phyloP scores from a whole-genome alignment of 1,284 basidiomycete species.

The Ganoderma multipileum region DNA sequence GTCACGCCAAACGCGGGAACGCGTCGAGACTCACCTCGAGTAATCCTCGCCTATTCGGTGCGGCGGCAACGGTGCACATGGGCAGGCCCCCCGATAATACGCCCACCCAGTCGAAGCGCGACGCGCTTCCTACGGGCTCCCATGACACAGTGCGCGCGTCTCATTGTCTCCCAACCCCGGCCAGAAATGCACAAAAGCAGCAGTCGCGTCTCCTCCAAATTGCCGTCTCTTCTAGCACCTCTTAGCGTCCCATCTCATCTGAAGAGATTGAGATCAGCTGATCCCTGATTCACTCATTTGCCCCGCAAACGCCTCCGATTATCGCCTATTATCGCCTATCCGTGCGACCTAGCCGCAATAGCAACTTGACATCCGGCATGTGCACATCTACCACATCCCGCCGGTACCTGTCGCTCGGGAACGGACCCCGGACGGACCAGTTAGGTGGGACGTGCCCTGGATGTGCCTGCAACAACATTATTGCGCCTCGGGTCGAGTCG shows the following conservation, averaged over 20 bases:
- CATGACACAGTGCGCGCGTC: slow-evolving; percentile 1
- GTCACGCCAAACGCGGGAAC: slow-evolving; percentile 7
- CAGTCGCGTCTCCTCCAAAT: slow-evolving; percentile 14
- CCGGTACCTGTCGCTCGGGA: neutral
- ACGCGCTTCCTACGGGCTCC: slow-evolving; percentile 1
- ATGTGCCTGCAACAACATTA: neutral
- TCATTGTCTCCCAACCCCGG: slow-evolving; percentile 11
- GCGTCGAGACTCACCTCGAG: slow-evolving; percentile 5
- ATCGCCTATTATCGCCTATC: neutral
- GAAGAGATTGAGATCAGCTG: slow-evolving; percentile 20
- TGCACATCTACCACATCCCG: slow-evolving; percentile 11
- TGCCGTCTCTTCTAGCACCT: slow-evolving; percentile 8
- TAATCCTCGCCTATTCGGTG: slow-evolving; percentile 5
- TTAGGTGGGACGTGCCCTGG: slow-evolving; percentile 1
- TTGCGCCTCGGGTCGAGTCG: slow-evolving; percentile 9
- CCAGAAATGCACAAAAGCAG: neutral
- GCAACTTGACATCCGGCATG: slow-evolving; percentile 11
- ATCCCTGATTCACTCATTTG: neutral
- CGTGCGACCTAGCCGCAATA: slow-evolving; percentile 7
- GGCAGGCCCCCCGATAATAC: too few relatives aligned
- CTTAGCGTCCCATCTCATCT: slow-evolving; percentile 8
- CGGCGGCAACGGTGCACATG: slow-evolving; percentile 6
- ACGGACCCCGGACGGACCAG: slow-evolving; percentile 3
- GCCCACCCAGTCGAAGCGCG: neutral
- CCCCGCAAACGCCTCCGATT: neutral